Conservation (phyloP, 1,284 basidiomycete species). For the Hortiboletus rubellus region DNA sequence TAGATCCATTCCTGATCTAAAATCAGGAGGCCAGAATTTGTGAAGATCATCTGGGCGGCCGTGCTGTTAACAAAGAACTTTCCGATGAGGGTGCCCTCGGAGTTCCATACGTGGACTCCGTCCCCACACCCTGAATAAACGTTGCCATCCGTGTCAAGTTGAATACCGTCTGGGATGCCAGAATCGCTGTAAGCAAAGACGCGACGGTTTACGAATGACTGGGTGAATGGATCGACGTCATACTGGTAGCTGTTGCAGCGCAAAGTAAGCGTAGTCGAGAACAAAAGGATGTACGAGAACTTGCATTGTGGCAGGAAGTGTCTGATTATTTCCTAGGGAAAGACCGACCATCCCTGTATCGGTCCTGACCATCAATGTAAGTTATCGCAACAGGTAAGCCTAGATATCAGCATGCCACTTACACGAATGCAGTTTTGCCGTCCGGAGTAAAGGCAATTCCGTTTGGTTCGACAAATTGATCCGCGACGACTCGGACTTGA, state of each 20-base stretch:
- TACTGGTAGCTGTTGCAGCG: constrained; percentile 57
- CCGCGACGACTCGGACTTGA: constrained; percentile 66
- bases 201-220: constrained; percentile 60
- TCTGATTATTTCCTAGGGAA: constrained; percentile 58
- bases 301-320: constrained; percentile 67
- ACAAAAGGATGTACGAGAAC: constrained; percentile 16
- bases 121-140: constrained; percentile 28
- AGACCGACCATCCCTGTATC: constrained; percentile 54
- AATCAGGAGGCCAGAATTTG: constrained; percentile 24
- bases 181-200: constrained; percentile 71
- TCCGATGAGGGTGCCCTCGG: constrained; percentile 63
- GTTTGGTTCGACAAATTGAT: constrained; percentile 61
- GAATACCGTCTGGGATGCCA: constrained; percentile 72
- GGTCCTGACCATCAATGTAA: constrained; percentile 37
- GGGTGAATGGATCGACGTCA: constrained; percentile 61
- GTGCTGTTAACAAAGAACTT: constrained; percentile 68
- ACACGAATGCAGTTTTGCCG: constrained; percentile 68
- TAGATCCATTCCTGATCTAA: constrained; percentile 17
- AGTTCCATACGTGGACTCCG: constrained; percentile 57
- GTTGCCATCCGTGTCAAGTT: constrained; percentile 34
- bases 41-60: constrained; percentile 66
- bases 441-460: constrained; percentile 71
- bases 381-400: neutral
- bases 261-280: neutral
- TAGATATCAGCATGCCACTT: constrained; percentile 30